A percentile compares a stretch with the other conserved stretches of the same genome.
Evolutionary conservation across 2,329 filamentous ascomycete genomes (phyloP).

Genomic region (Penicillium sp.): DNA sequence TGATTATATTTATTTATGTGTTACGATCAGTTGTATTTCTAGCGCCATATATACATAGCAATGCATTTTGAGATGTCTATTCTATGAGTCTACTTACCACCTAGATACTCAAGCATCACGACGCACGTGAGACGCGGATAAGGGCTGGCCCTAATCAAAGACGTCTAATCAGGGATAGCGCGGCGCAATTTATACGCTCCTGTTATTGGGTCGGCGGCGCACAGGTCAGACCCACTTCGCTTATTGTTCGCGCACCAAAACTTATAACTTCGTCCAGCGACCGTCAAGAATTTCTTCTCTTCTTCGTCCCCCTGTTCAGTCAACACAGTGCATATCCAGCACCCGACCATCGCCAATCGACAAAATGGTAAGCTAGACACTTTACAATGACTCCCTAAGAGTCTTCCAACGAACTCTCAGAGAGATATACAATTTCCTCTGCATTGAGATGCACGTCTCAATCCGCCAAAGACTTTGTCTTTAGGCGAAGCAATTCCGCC

Average conservation of each 20-base stretch:
- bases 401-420: conserved; percentile 38
- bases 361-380: conserved; percentile 60
- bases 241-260: conserved; percentile 15
- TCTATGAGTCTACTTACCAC: background rate
- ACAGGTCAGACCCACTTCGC: conserved; percentile 10
- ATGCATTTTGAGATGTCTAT: background rate
- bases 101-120: no score
- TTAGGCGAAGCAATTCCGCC: conserved; percentile 36
- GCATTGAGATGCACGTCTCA: conserved; percentile 25
- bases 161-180: background rate
- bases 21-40: background rate
- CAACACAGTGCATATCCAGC: conserved; percentile 42
- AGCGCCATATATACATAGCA: background rate
- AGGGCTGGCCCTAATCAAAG: conserved; percentile 6
- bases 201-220: conserved; percentile 3
- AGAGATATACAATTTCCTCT: conserved; percentile 22
- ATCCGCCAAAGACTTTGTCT: conserved; percentile 19
- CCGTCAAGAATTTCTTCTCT: conserved; percentile 16
- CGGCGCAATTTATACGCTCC: fast-evolving
- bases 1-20: conserved; percentile 17
- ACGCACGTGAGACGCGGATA: background rate
- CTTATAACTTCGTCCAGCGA: conserved; percentile 10
- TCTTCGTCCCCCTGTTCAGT: conserved; percentile 29
- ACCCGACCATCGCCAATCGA: conserved; percentile 47
- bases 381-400: conserved; percentile 36